Base-by-base conservation (phyloP, 2,329 filamentous ascomycete species). In the Hortaea werneckii region DNA sequence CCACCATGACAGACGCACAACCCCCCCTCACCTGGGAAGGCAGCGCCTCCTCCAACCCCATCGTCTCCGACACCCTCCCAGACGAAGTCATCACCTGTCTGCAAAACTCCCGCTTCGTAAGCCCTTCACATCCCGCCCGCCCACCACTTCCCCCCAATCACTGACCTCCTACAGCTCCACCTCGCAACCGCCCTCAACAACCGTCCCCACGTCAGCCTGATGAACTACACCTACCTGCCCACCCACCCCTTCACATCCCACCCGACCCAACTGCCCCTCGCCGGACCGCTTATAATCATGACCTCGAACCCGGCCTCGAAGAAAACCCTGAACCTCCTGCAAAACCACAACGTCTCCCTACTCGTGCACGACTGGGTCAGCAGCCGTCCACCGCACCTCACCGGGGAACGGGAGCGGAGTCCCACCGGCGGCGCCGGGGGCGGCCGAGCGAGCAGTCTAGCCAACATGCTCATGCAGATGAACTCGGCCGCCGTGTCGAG, bases 321-420 rank as follows among this genome's bases (percentile, higher is more conserved):
- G 56, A 92, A 90, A 69, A 87, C 81, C 29, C 77, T 80, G 57
- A 95, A 95, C 64, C 79, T 96, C 9, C 69, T 83, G 51, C 73
- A 77, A 32, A 98, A 98, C 64, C 85, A 88, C 1, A 83, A 84
- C 53, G 88, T 98, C 51, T 94, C 87, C 3, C 75, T 96, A 9
- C 79, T 96, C n/a, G 92, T 96, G 5, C 92, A 98, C 69, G 92
- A 96, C 69, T 98, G 89, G 92, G 85, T 95, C 48, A 94, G 87
- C 1, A 87, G 94, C 65, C 82, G 92, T 1, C 89, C 90, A 1
- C 86, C 87, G 0, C 79, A 84, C 43, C 78, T 84, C 43, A 50
- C 48, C 29, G 45, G 42, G 34, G 58, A 58, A 40, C 75, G 71
- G 50, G 76, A 71, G 42, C 81, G 79, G 50, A 84, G 80, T 35